Evolutionary conservation across 257 asterid species (phyloP).

Genomic region (Solanum bukasovii): DNA sequence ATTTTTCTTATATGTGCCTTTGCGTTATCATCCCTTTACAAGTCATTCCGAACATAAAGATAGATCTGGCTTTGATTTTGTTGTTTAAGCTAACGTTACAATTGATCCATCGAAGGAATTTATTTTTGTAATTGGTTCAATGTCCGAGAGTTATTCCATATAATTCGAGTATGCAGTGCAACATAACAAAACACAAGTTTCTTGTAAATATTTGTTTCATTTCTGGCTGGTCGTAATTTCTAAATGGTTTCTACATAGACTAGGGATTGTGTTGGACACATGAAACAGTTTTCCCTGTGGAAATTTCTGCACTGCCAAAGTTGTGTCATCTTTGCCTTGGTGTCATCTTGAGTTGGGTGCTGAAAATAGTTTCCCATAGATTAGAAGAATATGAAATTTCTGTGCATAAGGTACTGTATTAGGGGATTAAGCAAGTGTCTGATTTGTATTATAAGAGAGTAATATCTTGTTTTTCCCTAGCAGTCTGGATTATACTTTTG

Average conservation of each 20-base stretch:
- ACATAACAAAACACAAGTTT: not conserved
- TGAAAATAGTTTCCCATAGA: not conserved
- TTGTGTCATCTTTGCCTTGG: not conserved
- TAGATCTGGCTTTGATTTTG: not conserved
- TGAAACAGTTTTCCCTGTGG: not conserved
- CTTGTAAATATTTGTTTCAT: not conserved
- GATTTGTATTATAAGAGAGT: not conserved
- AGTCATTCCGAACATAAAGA: not conserved
- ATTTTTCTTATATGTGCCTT: not conserved
- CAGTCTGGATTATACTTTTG: not conserved
- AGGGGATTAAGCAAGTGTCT: not conserved
- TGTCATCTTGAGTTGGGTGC: not conserved
- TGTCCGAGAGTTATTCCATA: not conserved
- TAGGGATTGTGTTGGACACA: not conserved
- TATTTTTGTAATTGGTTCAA: not conserved
- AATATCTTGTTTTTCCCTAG: not conserved
- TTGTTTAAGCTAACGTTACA: not conserved
- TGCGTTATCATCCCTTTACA: not conserved
- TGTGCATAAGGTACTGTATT: not conserved
- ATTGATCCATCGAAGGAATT: not conserved
- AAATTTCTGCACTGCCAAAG: not conserved
- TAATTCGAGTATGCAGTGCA: not conserved
- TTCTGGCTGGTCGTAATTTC: not conserved
- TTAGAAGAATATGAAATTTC: not conserved
- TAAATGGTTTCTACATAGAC: not conserved